Evolutionary conservation across 2,329 filamentous ascomycete genomes (phyloP).

Genomic region (Apiospora kogelbergensis): DNA sequence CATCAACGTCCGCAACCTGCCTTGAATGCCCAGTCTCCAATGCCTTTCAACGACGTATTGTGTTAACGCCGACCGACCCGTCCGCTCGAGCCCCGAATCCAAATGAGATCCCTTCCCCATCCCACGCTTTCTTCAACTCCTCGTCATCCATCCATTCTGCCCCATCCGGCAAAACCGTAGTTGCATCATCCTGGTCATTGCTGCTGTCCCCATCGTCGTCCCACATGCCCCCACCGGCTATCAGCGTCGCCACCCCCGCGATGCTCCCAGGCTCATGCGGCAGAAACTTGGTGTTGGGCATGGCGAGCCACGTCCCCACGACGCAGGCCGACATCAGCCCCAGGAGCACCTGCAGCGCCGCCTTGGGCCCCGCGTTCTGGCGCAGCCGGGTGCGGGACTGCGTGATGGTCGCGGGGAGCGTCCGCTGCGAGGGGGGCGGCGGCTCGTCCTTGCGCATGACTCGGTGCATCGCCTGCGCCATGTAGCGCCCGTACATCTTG

Average conservation of each 20-base stretch:
- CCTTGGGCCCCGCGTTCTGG: slow-evolving; percentile 28
- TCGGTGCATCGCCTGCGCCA: slow-evolving; percentile 28
- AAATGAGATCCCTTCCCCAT: background rate
- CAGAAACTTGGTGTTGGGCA: slow-evolving; percentile 24
- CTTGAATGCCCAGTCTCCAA: too few species aligned
- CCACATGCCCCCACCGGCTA: slow-evolving; percentile 27
- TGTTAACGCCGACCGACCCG: background rate
- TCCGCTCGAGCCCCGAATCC: slow-evolving; percentile 19
- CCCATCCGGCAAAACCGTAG: slow-evolving; percentile 19
- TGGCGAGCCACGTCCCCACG: slow-evolving; percentile 22
- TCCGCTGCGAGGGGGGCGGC: slow-evolving; percentile 5
- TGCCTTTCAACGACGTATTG: too few species aligned
- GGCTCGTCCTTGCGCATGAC: too few species aligned
- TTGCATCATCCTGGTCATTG: slow-evolving; percentile 8
- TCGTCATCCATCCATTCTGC: slow-evolving; percentile 26
- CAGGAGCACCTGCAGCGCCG: slow-evolving; percentile 29
- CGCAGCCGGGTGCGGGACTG: slow-evolving; percentile 18
- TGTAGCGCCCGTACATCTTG: slow-evolving; percentile 24
- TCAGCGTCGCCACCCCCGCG: slow-evolving; percentile 25
- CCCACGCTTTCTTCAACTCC: slow-evolving; percentile 21
- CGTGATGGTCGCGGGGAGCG: slow-evolving; percentile 16
- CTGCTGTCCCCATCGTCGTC: background rate
- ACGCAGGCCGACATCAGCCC: slow-evolving; percentile 28
- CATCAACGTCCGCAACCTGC: too few species aligned
- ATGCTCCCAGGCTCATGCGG: slow-evolving; percentile 32